Percentiles rank a stretch among this genome's conserved stretches.
Conservation (phyloP, 2,329 filamentous ascomycete genomes). For the Hymenoscyphus infarciens region DNA sequence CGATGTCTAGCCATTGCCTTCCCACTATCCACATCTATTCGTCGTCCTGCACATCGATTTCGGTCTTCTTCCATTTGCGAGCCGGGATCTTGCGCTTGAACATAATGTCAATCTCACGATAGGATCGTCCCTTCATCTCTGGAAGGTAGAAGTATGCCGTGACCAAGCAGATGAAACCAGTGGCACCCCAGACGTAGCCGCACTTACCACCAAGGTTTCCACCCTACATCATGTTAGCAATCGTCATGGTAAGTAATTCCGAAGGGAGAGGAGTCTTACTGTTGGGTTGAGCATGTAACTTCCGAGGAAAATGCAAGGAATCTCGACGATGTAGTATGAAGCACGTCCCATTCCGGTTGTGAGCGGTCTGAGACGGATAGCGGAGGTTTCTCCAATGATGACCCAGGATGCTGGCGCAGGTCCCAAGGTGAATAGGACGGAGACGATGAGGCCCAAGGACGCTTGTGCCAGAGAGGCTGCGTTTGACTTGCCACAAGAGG, state of each 20-base stretch:
- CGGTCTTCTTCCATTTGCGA: constrained; percentile 46
- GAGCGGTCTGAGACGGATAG: constrained; percentile 61
- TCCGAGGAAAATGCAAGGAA: constrained; percentile 62
- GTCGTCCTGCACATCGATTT: constrained; percentile 56
- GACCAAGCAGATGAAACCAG: constrained; percentile 52
- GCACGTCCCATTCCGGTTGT: constrained; percentile 63
- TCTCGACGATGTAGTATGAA: constrained; percentile 61
- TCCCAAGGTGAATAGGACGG: constrained; percentile 59
- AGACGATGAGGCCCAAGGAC: constrained; percentile 60
- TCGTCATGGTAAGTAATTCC: constrained; percentile 6
- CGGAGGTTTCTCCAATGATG: constrained; percentile 64
- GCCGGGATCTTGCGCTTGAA: constrained; percentile 40
- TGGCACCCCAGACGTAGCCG: constrained; percentile 58
- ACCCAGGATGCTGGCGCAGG: constrained; percentile 63
- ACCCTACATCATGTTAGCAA: constrained; percentile 34
- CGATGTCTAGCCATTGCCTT: background rate
- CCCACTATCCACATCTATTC: constrained; percentile 47
- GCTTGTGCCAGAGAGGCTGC: constrained; percentile 53
- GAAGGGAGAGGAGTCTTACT: constrained; percentile 32
- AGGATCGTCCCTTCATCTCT: constrained; percentile 56
- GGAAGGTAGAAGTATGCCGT: constrained; percentile 49
- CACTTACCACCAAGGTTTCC: constrained; percentile 50
- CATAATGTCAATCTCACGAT: constrained; percentile 48
- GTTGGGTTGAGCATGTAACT: constrained; percentile 58
- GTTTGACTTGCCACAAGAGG: constrained; percentile 42